Evolutionary conservation across 179 eudicot genomes (phyloP).

Genomic region (Beta lomatogona): DNA sequence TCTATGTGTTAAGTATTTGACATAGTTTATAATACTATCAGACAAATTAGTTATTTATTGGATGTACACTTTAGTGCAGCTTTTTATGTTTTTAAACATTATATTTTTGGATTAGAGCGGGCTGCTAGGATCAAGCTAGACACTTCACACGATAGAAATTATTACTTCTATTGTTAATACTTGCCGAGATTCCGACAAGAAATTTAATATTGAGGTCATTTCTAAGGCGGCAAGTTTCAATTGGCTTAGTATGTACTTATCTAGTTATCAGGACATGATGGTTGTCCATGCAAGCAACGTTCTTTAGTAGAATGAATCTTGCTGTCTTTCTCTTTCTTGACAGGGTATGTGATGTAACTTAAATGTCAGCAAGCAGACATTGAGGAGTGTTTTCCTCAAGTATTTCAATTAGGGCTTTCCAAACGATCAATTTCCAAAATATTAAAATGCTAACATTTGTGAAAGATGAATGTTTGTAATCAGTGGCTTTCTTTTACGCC

Average conservation of each 20-base stretch:
- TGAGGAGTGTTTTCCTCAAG: background rate
- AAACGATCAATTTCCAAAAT: background rate
- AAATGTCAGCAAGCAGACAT: conserved; percentile 4
- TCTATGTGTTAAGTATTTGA: conserved; percentile 13
- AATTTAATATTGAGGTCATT: background rate
- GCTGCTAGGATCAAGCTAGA: conserved; percentile 1
- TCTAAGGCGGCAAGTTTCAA: conserved; percentile 16
- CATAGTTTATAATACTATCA: conserved; percentile 5
- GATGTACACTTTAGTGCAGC: background rate
- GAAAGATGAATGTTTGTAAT: background rate
- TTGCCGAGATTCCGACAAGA: conserved; percentile 8
- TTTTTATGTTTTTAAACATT: background rate
- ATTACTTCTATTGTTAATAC: background rate
- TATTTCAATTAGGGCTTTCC: background rate
- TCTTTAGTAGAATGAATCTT: conserved; percentile 13
- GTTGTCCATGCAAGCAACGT: conserved; percentile 22
- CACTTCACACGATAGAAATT: background rate
- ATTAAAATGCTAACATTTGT: background rate
- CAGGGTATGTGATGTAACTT: conserved; percentile 8
- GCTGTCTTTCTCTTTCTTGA: conserved; percentile 24
- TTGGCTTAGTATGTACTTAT: conserved; percentile 6
- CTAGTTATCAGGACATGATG: conserved; percentile 1
- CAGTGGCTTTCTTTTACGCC: background rate
- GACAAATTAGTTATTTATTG: background rate
- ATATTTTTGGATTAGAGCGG: background rate